Conservation (phyloP, 176 grass and related monocot genomes). For the Eleusine indica region DNA sequence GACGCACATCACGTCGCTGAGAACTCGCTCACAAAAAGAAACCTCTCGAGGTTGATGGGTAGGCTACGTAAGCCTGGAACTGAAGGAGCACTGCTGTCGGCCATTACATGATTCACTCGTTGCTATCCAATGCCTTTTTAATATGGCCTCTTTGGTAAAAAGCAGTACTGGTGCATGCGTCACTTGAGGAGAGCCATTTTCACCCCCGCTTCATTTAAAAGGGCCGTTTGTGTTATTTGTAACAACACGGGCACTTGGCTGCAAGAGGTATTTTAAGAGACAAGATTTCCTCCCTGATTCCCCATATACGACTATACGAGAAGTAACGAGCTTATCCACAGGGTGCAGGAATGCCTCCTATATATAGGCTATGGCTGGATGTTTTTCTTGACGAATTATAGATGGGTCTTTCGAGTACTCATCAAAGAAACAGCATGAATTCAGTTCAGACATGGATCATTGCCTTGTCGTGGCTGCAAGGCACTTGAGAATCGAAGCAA, state of each 20-base stretch:
- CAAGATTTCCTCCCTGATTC: too few species aligned
- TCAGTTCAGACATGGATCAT: not conserved
- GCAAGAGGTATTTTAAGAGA: too few species aligned
- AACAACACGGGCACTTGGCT: too few species aligned
- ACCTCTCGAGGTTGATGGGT: not conserved
- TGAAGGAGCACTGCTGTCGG: conserved; percentile 39
- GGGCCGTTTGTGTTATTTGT: too few species aligned
- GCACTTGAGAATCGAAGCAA: not conserved
- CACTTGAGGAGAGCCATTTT: conserved; percentile 8
- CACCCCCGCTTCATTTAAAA: too few species aligned
- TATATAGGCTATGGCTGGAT: too few species aligned
- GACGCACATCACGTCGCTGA: conserved; percentile 12
- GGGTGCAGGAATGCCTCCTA: too few species aligned
- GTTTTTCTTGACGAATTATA: too few species aligned
- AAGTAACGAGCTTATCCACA: too few species aligned
- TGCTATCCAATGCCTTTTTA: conserved; percentile 7
- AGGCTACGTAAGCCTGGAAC: conserved; percentile 28
- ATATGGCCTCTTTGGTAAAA: not conserved
- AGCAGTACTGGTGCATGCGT: not conserved
- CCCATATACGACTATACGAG: too few species aligned
- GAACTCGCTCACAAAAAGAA: conserved; percentile 23
- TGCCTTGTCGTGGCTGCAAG: conserved; percentile 25
- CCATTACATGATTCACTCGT: conserved; percentile 26
- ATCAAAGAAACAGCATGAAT: not conserved
- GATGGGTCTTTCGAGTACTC: too few species aligned